Percentiles rank a stretch among this genome's conserved stretches.
phyloP scores from a whole-genome alignment of 2,329 filamentous ascomycete species.

The Apiospora aurea region DNA sequence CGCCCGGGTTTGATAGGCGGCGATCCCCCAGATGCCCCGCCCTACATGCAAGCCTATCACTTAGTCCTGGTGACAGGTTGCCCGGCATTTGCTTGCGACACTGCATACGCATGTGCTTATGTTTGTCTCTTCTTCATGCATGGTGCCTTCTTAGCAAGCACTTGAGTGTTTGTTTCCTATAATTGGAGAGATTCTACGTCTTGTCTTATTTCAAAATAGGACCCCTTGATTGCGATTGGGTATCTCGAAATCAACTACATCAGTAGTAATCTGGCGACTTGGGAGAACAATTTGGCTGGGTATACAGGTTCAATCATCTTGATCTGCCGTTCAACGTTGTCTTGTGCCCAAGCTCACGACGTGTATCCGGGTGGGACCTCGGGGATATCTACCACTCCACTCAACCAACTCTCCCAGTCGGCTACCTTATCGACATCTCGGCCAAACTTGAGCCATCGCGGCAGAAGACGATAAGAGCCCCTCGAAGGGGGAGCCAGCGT shows the following conservation, averaged over 20 bases:
- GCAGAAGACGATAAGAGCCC: background rate
- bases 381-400: background rate
- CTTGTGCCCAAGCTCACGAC: background rate
- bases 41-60: background rate
- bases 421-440: background rate
- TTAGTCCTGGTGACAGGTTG: background rate
- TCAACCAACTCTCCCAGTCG: slow-evolving; percentile 8
- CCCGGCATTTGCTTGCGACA: background rate
- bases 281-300: background rate
- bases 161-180: background rate
- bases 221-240: background rate
- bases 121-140: background rate
- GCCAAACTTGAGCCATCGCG: background rate
- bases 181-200: background rate
- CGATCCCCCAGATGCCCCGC: background rate
- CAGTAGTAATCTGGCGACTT: background rate
- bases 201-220: background rate
- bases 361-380: background rate
- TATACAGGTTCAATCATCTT: background rate
- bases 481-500: background rate
- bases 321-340: background rate
- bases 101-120: background rate
- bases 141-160: background rate
- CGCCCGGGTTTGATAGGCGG: background rate
- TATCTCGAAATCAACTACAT: no score